A percentile compares a stretch with the other conserved stretches of the same genome.
These are phyloP conservation scores for Curvularia verruculosa DNA, from an alignment of 2,329 filamentous ascomycete species.

Conservation along the genomic window DNA sequence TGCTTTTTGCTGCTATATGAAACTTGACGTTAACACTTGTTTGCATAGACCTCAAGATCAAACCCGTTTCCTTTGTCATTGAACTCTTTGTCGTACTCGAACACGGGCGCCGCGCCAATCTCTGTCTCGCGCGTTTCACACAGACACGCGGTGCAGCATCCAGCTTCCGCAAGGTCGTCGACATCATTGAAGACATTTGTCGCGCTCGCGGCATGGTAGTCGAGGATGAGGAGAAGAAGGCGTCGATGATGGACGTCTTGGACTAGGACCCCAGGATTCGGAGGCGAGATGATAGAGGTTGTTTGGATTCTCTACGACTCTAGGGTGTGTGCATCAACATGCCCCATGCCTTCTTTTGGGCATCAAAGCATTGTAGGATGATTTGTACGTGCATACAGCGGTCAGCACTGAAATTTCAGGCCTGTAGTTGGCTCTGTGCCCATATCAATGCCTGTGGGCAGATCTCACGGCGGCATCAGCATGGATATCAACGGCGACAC, in stretches of 20 bases:
- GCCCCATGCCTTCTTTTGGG: background rate
- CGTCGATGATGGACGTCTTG: conserved; percentile 52
- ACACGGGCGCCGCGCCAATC: conserved; percentile 74
- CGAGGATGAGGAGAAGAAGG: conserved; percentile 57
- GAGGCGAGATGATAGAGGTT: conserved; percentile 1
- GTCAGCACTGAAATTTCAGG: conserved; percentile 5
- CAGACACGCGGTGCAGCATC: conserved; percentile 91
- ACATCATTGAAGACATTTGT: conserved; percentile 74
- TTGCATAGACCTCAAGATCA: conserved; percentile 73
- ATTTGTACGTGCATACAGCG: conserved; percentile 1
- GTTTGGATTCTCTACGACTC: conserved; percentile 13
- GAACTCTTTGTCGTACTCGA: conserved; percentile 91
- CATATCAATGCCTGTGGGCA: conserved; percentile 7
- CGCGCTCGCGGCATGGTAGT: conserved; percentile 70
- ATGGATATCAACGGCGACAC: background rate
- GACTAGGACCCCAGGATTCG: conserved; percentile 23
- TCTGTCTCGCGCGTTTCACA: conserved; percentile 83
- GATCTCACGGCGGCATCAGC: background rate
- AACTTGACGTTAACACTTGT: conserved; percentile 14
- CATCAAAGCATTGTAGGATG: background rate
- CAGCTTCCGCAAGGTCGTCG: conserved; percentile 83
- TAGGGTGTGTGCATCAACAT: background rate
- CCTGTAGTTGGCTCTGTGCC: conserved; percentile 10
- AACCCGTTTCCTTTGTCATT: conserved; percentile 84
- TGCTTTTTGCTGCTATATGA: conserved; percentile 2